A percentile compares a stretch with the other conserved stretches of the same genome.
Evolutionary conservation across 2,329 filamentous ascomycete species (phyloP).

Genomic region (Acrocalymma vagum): DNA sequence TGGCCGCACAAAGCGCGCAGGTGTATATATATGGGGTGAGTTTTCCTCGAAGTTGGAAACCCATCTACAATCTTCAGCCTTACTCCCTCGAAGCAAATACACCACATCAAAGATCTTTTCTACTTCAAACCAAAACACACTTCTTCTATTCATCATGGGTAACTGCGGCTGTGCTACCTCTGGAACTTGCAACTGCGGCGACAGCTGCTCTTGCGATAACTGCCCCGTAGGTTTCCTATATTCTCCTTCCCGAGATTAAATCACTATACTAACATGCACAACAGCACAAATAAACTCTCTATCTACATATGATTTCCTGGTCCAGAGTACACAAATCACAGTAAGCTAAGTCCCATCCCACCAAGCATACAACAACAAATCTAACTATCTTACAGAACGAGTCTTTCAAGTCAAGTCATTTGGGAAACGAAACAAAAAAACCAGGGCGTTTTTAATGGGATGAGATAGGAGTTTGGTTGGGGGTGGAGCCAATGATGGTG

Average conservation of each 20-base stretch:
- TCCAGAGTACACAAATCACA: not conserved
- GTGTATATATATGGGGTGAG: slow-evolving; percentile 18
- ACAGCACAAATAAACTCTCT: slow-evolving; percentile 27
- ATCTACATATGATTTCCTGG: not conserved
- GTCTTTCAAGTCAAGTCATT: not conserved
- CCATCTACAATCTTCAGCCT: slow-evolving; percentile 8
- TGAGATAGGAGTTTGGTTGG: no score
- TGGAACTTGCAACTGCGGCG: slow-evolving; percentile 33
- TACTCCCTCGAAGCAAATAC: slow-evolving; percentile 2
- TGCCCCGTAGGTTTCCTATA: slow-evolving; percentile 29
- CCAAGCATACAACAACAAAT: no score
- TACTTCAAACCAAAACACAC: not conserved
- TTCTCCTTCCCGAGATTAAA: not conserved
- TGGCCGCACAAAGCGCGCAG: slow-evolving; percentile 30
- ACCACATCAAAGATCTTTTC: not conserved
- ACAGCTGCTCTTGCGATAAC: slow-evolving; percentile 31
- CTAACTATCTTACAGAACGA: slow-evolving; percentile 5
- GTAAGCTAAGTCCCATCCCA: slow-evolving; percentile 1
- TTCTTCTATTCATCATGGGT: slow-evolving; percentile 15
- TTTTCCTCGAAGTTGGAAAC: not conserved
- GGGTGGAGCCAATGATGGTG: no score
- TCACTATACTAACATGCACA: not conserved
- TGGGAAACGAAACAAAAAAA: no score
- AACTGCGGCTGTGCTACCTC: slow-evolving; percentile 35
- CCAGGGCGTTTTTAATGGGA: no score